phyloP scores from a whole-genome alignment of 352 stramenopile species.

The Phytophthora agathidicida region DNA sequence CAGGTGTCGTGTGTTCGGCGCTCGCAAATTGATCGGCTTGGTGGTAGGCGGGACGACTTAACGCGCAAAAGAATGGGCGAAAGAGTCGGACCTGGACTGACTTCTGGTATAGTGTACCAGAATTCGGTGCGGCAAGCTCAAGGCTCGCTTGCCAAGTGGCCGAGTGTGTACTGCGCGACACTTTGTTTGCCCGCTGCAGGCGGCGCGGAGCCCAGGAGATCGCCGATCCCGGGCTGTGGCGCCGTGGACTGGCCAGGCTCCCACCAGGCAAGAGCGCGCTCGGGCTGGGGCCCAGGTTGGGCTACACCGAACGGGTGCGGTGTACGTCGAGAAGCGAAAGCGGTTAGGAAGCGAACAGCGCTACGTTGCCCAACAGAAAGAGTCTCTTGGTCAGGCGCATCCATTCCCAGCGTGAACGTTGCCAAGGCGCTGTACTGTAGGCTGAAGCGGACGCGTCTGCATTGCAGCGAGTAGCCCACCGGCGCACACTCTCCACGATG shows the following conservation, averaged over 20 bases:
- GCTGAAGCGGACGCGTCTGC: too few relatives aligned
- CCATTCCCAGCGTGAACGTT: conserved; percentile 5
- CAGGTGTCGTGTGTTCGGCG: conserved; percentile 14
- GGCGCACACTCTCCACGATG: neutral
- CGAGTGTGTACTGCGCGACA: neutral
- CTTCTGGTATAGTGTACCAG: conserved; percentile 13
- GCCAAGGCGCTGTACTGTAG: too few relatives aligned
- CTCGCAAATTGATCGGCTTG: conserved; percentile 7
- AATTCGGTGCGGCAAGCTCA: conserved; percentile 1
- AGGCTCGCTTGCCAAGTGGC: neutral
- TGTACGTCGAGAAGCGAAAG: neutral
- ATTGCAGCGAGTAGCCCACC: conserved; percentile 9
- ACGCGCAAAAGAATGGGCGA: neutral
- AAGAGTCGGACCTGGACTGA: conserved; percentile 10
- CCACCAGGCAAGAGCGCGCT: conserved; percentile 8
- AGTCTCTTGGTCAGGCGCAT: neutral
- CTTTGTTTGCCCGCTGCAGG: too few relatives aligned
- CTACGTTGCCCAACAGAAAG: too few relatives aligned
- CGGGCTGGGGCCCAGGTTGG: conserved; percentile 5
- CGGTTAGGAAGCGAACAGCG: neutral
- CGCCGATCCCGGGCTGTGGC: conserved; percentile 16
- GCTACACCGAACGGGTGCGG: too few relatives aligned
- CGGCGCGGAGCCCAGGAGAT: conserved; percentile 11
- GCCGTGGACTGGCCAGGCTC: conserved; percentile 6
- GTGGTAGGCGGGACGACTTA: neutral